Percentiles rank a stretch among this genome's conserved stretches.
These are phyloP conservation scores for Ceratobasidium sp. DNA, from an alignment of 1,284 basidiomycete genomes.

Conservation along the genomic window DNA sequence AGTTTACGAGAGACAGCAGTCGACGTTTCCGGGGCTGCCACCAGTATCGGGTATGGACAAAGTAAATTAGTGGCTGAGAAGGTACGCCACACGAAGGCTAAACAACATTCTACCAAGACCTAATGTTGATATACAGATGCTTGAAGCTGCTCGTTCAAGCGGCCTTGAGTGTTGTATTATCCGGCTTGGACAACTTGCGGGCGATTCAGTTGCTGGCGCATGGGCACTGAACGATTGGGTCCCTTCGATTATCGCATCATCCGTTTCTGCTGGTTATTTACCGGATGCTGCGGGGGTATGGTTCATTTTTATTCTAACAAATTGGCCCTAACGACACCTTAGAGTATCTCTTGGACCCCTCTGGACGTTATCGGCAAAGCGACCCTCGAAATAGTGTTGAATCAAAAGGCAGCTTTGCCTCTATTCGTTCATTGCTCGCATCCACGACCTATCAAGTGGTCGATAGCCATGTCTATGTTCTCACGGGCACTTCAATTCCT, in stretches of 20 bases:
- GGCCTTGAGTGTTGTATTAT: constrained; percentile 22
- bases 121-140: neutral
- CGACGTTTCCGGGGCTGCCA: constrained; percentile 4
- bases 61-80: constrained; percentile 47
- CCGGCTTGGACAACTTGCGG: constrained; percentile 45
- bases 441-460: constrained; percentile 54
- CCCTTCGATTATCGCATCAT: constrained; percentile 38
- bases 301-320: neutral
- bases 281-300: constrained; percentile 11
- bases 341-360: constrained; percentile 56
- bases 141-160: neutral
- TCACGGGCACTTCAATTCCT: constrained; percentile 50
- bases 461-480: constrained; percentile 50
- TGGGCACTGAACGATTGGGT: constrained; percentile 46
- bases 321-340: neutral
- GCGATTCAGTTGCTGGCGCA: constrained; percentile 28
- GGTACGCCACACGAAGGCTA: neutral
- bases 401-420: constrained; percentile 16
- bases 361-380: constrained; percentile 48
- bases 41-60: constrained; percentile 46
- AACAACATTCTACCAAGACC: neutral
- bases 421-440: constrained; percentile 54
- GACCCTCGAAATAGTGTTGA: neutral
- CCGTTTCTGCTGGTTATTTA: constrained; percentile 4
- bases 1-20: constrained; percentile 22